Evolutionary conservation across 805 yeast species (phyloP), one percentile per base, ranked within the genome.

Genomic region (Lachancea fermentati): DNA sequence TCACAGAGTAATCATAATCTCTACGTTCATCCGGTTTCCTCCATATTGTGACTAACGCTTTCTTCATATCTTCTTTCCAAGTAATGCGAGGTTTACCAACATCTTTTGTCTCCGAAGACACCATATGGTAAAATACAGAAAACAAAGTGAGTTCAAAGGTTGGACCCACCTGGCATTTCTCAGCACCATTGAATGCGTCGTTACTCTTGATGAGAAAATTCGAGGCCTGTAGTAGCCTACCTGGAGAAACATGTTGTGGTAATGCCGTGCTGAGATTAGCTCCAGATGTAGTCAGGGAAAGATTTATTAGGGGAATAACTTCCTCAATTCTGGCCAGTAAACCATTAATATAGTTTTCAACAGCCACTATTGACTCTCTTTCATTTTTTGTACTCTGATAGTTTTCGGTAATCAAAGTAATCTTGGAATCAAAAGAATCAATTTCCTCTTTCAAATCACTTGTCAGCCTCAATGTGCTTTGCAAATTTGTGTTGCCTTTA

Each of bases 21-120:
- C 15, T 18, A 18, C 16, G 32, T 19, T 3, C 39, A 37, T 43
- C 47, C 11, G 47, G 43, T 2, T 55, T 39, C 18, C 75, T 54
- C 39, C 52, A 49, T 3, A 83, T 49, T 26, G 59, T 60, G 0
- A 77, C 73, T 39, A 57, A 52, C 25, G 81, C 74, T 41, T 76
- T 69, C 13, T 86, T 79, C 59, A 68, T 74, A 36, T 79, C 79
- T 48, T 85, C 94, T 47, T 79, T 81, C 94, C 94, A 85, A 2
- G 75, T 67, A 2, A 84, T 69, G 39, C 73, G 71, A 13, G 54
- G 55, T 5, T 50, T 43, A 15, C 46, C 30, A 33, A 31, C 32
- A 41, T 39, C 30, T 47, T 46, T 55, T 31, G 75, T 52, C 34
- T 72, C 70, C 4, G 29, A 24, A 4, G 43, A 30, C 17, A 33